Evolutionary conservation across 345 rosid genomes (phyloP), one percentile per base, ranked within the genome.

Genomic region (Bretschneidera sinensis): DNA sequence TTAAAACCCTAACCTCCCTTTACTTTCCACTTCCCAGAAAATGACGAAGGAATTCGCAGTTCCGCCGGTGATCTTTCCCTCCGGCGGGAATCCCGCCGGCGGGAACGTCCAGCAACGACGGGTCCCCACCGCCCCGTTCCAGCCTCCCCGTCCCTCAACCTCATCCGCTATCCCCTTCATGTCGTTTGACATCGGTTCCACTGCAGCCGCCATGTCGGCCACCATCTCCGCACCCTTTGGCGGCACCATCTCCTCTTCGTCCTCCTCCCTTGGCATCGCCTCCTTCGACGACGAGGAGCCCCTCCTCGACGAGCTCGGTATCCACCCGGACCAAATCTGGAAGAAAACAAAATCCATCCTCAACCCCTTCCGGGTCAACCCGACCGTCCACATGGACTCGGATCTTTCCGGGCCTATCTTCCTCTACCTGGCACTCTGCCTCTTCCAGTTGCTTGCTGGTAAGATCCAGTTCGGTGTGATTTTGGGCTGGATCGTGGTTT

Each of bases 261-360:
- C 83, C 2, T 58, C 67, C 10, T 81, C 81, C 6, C 62, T 74
- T 0, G 77, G 74, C 6, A 48, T 74, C 13, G 71, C 81, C 6
- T 84, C 81, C 49, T 94, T 86, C 67, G 96, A 88, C 21, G 96
- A 86, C 33, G 99, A 94, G 61, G 95, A 90, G 64, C 96, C 99
- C 17, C 73, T 94, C 18, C 96, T 90, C 43, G 99, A 88, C 74
- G 99, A 94, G 70, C 95, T 90, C 55, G 99, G 97, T 13, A 90
- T 94, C 76, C 97, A 90, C 66, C 99, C 96, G 8, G 95, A 82
- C 21, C 96, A 94, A 81, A 94, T 94, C 88, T 90, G 96, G 96
- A 74, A 72, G 68, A 94, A 90, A 54, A 85, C 99, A 21, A 85
- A 83, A 59, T 81, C 96, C 51, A 86, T 94, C 64, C 79, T 94